Evolutionary conservation across 2,329 filamentous ascomycete species (phyloP).

Genomic region (Ramularia endophylla): DNA sequence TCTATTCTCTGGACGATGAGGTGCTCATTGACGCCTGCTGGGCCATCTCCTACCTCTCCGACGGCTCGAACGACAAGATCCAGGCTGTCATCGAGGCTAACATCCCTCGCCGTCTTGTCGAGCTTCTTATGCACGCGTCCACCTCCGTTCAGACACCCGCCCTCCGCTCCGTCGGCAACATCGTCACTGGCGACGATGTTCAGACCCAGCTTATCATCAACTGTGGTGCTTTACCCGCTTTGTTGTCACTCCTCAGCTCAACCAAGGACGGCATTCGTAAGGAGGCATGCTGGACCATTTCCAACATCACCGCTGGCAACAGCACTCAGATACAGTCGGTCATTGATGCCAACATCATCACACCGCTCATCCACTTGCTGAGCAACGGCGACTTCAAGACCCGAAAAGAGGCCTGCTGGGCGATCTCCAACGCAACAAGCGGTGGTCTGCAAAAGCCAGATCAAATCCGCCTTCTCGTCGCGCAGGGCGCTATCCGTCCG

Average conservation of each 20-base stretch:
- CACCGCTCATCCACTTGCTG: conserved; percentile 89
- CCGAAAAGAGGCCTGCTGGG: conserved; percentile 98
- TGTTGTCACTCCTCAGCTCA: conserved; percentile 90
- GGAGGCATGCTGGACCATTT: conserved; percentile 99
- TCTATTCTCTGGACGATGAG: conserved; percentile 97
- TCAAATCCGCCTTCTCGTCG: conserved; percentile 92
- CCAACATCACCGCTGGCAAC: conserved; percentile 97
- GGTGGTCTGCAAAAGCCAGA: conserved; percentile 98
- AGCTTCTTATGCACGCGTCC: conserved; percentile 95
- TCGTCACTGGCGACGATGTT: conserved; percentile 96
- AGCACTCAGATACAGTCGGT: conserved; percentile 96
- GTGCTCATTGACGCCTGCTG: conserved; percentile 99
- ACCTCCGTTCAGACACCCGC: conserved; percentile 98
- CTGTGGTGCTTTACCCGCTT: conserved; percentile 83
- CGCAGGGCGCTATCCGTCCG: conserved; percentile 93
- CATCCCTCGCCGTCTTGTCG: conserved; percentile 91
- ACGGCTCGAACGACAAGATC: conserved; percentile 98
- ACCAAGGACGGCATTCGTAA: conserved; percentile 99
- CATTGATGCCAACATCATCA: conserved; percentile 94
- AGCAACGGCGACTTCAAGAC: conserved; percentile 99
- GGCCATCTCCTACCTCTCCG: conserved; percentile 98
- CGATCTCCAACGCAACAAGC: conserved; percentile 96
- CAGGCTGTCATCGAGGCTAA: conserved; percentile 98
- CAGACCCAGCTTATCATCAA: conserved; percentile 99
- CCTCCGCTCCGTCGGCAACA: conserved; percentile 95